A percentile compares a stretch with the other conserved stretches of the same genome.
phyloP scores from a whole-genome alignment of 176 grass and related monocot genomes.

The Panicum miliaceum region DNA sequence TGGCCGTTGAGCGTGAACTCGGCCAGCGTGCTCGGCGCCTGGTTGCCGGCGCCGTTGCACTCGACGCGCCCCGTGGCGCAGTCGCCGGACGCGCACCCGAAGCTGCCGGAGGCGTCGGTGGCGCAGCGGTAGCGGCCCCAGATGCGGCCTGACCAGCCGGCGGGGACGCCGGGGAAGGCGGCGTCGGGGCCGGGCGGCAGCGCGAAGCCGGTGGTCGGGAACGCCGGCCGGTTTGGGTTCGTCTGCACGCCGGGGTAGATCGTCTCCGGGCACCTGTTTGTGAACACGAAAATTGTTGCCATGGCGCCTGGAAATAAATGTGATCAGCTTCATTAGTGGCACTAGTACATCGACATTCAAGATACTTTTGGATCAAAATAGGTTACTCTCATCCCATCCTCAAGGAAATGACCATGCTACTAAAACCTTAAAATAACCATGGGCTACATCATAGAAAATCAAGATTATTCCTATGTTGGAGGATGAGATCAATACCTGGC shows the following conservation, averaged over 20 bases:
- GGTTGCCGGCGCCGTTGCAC: slow-evolving; percentile 46
- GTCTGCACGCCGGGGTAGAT: slow-evolving; percentile 62
- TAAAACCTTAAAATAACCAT: background rate
- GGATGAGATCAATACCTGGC: background rate
- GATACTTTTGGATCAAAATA: background rate
- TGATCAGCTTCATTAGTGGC: background rate
- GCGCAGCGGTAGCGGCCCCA: slow-evolving; percentile 52
- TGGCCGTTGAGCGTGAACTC: slow-evolving; percentile 60
- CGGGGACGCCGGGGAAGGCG: background rate
- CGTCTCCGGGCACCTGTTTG: slow-evolving; percentile 49
- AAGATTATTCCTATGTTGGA: background rate
- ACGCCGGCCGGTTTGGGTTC: background rate
- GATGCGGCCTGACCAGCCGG: slow-evolving; percentile 57
- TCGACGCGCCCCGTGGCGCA: slow-evolving; percentile 25
- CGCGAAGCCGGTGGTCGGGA: slow-evolving; percentile 57
- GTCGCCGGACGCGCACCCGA: slow-evolving; percentile 58
- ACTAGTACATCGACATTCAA: background rate
- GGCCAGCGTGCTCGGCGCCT: slow-evolving; percentile 47
- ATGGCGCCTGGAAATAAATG: slow-evolving; percentile 34
- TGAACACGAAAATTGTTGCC: slow-evolving; percentile 49
- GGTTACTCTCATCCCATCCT: too few relatives aligned
- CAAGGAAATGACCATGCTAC: background rate
- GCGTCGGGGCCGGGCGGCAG: slow-evolving; percentile 16
- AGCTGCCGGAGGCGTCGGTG: slow-evolving; percentile 40
- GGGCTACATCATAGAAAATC: background rate